Evolutionary conservation across 371 early-diverging fungal genomes (phyloP), one percentile per base, ranked within the genome.

Genomic region (Mycotypha africana): DNA sequence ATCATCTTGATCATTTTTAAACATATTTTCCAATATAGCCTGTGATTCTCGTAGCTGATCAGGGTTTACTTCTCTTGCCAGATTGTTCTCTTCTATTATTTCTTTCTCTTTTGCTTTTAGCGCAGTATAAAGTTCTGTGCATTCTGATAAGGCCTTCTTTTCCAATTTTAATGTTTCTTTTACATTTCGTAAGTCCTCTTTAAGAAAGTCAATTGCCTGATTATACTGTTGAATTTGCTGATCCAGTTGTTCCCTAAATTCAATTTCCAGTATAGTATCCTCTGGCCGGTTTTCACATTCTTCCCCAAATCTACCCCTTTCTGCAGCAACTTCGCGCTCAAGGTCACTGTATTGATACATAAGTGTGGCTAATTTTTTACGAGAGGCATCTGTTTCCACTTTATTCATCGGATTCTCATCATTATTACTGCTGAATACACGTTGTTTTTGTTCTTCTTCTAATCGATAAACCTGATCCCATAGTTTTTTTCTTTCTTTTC

Each of bases 381-480:
- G 19, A n/a, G n/a, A n/a, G n/a, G n/a, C n/a, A n/a, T n/a, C n/a
- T n/a, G n/a, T n/a, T n/a, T n/a, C n/a, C n/a, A n/a, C n/a, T n/a
- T n/a, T n/a, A n/a, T n/a, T n/a, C n/a, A n/a, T n/a, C n/a, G n/a
- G n/a, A n/a, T n/a, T n/a, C n/a, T 28, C 15, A 21, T 28, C 14
- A 41, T 31, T 23, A 49, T 39, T 41, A 26, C n/a, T 16, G 52
- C 51, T 30, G 48, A 53, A 39, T 53, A 46, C 3, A 45, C 42
- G 14, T 12, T 37, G 16, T 40, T 26, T 0, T 41, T 32, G 9
- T n/a, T 19, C 2, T 41, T 31, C n/a, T n/a, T n/a, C n/a, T n/a
- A n/a, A n/a, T n/a, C 60, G 25, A 28, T 70, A 60, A 6, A 66
- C 55, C 45, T 47, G 36, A 24, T 55, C 38, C 67, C 67, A 71